Percentiles rank a stretch among this genome's conserved stretches.
phyloP scores from a whole-genome alignment of 1,284 basidiomycete species.

The Vanrija sp. region DNA sequence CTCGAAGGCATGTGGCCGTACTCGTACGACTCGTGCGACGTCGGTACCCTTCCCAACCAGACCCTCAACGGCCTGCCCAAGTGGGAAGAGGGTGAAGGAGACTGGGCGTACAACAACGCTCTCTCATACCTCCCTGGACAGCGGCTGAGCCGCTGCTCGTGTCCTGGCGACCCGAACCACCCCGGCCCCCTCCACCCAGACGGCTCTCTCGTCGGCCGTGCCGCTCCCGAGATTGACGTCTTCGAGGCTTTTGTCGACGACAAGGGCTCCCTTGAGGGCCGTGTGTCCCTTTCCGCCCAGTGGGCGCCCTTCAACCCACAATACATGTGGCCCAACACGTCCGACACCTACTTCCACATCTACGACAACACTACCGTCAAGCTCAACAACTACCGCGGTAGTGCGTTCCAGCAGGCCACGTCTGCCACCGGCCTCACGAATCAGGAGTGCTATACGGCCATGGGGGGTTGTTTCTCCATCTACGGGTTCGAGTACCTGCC shows the following conservation, averaged over 20 bases:
- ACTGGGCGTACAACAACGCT: slow-evolving; percentile 37
- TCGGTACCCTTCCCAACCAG: slow-evolving; percentile 57
- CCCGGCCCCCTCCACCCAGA: slow-evolving; percentile 66
- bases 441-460: slow-evolving; percentile 45
- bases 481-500: slow-evolving; percentile 67
- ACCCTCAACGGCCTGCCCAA: slow-evolving; percentile 42
- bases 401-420: slow-evolving; percentile 60
- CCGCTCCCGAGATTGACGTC: slow-evolving; percentile 81
- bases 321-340: slow-evolving; percentile 40
- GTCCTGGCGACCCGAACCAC: slow-evolving; percentile 62
- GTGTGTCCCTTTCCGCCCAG: slow-evolving; percentile 44
- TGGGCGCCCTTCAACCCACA: slow-evolving; percentile 47
- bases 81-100: slow-evolving; percentile 25
- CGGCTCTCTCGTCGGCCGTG: slow-evolving; percentile 72
- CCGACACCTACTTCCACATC: slow-evolving; percentile 52
- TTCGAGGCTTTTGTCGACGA: slow-evolving; percentile 61
- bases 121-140: slow-evolving; percentile 72
- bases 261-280: not conserved
- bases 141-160: slow-evolving; percentile 74
- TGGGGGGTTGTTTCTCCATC: slow-evolving; percentile 53
- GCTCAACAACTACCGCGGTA: slow-evolving; percentile 57
- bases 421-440: slow-evolving; percentile 35
- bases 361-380: slow-evolving; percentile 50
- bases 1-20: slow-evolving; percentile 55
- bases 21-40: slow-evolving; percentile 53